Evolutionary conservation across 441 rosid genomes (phyloP), one percentile per base, ranked within the genome.

Genomic region (Mallotus repandus): DNA sequence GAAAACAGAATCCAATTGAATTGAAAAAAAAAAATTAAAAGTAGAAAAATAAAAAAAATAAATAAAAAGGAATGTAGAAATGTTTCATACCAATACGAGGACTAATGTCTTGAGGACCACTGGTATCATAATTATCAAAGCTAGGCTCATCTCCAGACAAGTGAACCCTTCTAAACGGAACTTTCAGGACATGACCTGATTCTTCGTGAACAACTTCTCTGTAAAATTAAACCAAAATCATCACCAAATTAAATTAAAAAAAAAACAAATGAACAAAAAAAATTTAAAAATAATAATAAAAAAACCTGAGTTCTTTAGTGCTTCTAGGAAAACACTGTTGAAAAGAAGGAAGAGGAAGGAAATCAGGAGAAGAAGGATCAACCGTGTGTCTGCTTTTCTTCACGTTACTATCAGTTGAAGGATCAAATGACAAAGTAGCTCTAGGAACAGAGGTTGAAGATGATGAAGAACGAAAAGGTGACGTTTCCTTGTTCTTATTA

Each of bases 361-460:
- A 93, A 79, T 96, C 98, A 62, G 99, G 97, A 84, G 94, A 86
- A 62, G 91, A 76, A 77, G 99, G 99, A 83, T 96, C 94, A 21
- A 82, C 49, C 4, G 97, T 91, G 70, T 93, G 91, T 88, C 63
- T 85, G 97, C 74, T 84, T 81, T 54, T 46, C 73, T 72, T 79
- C 84, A 78, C 87, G 89, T 87, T 77, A 77, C 85, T 73, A 22
- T 88, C 76, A 6, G 87, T 53, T 1, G 87, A 83, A 63, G 97
- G 89, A 84, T 93, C 98, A 82, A 91, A 88, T 2, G 96, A 91
- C 68, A 91, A 76, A 32, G 97, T 81, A 58, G 97, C 94, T 81
- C 80, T 86, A 64, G 89, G 78, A 29, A 49, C 84, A 7, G 70
- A 75, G 48, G 57, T 62, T 76, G 58, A 18, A 19, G 56, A 41